Conservation (phyloP, 2,329 filamentous ascomycete genomes). For the Passalora sequoiae region DNA sequence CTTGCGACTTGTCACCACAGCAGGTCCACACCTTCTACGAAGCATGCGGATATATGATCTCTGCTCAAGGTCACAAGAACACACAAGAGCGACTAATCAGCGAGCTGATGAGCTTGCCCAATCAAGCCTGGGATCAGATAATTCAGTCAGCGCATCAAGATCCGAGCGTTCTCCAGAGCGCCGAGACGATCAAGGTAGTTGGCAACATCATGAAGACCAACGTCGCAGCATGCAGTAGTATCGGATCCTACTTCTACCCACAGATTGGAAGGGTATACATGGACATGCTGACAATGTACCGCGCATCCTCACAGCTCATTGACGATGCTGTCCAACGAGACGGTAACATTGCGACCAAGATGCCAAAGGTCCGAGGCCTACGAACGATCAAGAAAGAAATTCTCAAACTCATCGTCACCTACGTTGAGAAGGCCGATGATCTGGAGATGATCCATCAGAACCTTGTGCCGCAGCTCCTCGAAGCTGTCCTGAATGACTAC, state of each 20-base stretch:
- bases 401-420: conserved; percentile 94
- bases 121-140: conserved; percentile 91
- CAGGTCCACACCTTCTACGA: conserved; percentile 99
- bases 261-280: conserved; percentile 97
- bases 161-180: conserved; percentile 80
- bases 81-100: conserved; percentile 86
- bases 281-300: conserved; percentile 99
- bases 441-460: conserved; percentile 86
- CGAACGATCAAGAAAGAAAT: conserved; percentile 99
- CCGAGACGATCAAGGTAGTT: conserved; percentile 95
- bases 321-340: conserved; percentile 85
- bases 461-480: conserved; percentile 91
- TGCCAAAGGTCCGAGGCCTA: conserved; percentile 89
- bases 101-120: conserved; percentile 90
- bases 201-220: conserved; percentile 99
- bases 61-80: conserved; percentile 89
- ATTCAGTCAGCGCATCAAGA: conserved; percentile 82
- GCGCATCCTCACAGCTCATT: conserved; percentile 91
- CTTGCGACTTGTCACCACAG: conserved; percentile 87
- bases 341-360: conserved; percentile 91
- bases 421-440: conserved; percentile 97
- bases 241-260: conserved; percentile 95
- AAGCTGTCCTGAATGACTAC: conserved; percentile 92
- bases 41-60: conserved; percentile 98
- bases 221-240: conserved; percentile 94